Evolutionary conservation across 163 green algal genomes (phyloP).

Genomic region (Chloromonas sp.): DNA sequence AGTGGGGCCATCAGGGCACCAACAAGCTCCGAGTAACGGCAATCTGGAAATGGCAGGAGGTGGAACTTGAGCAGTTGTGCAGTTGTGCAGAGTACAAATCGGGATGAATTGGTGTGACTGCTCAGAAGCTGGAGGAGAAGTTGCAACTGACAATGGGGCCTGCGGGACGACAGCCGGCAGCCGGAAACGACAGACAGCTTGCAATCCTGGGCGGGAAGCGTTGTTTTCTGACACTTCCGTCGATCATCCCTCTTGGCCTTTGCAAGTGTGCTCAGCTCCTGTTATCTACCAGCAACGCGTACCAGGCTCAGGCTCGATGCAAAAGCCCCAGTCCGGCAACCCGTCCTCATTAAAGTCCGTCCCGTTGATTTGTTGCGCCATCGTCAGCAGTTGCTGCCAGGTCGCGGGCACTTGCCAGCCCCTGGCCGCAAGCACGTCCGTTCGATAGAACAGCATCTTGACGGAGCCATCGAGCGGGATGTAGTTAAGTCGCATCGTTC

Average conservation of each 20-base stretch:
- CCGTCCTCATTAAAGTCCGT: not conserved
- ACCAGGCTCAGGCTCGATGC: not conserved
- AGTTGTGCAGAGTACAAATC: too few relatives aligned
- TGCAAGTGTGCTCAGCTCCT: not conserved
- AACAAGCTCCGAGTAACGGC: not conserved
- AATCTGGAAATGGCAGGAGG: not conserved
- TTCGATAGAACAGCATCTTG: not conserved
- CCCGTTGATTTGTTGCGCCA: not conserved
- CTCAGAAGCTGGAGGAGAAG: too few relatives aligned
- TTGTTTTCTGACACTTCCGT: too few relatives aligned
- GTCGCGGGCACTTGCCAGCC: not conserved
- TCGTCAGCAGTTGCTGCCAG: not conserved
- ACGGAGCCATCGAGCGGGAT: not conserved
- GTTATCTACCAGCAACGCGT: not conserved
- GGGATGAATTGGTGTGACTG: too few relatives aligned
- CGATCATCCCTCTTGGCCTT: too few relatives aligned
- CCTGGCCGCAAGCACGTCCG: not conserved
- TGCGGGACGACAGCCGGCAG: too few relatives aligned
- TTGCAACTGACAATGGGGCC: too few relatives aligned
- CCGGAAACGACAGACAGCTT: too few relatives aligned
- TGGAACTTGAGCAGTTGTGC: too few relatives aligned
- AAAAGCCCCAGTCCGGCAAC: not conserved
- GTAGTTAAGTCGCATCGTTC: not conserved
- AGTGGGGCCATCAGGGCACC: not conserved
- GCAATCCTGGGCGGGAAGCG: too few relatives aligned